phyloP scores from a whole-genome alignment of 768 basidiomycete species.

The Gelatoporia subvermispora region DNA sequence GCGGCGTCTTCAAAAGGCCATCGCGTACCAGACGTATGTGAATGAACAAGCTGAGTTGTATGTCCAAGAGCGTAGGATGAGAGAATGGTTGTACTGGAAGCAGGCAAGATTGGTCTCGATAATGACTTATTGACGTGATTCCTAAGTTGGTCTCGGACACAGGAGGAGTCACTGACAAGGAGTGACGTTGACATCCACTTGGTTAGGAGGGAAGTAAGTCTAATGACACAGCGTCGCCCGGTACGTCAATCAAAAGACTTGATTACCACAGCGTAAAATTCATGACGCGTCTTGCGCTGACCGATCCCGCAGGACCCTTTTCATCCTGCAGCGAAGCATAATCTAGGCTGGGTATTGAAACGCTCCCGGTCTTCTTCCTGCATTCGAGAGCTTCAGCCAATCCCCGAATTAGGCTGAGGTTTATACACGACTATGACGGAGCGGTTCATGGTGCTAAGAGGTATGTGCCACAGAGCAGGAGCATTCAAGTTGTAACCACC shows the following conservation, averaged over 20 bases:
- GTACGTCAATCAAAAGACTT: too few species aligned
- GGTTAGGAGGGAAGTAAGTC: background rate
- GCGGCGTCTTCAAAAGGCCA: constrained; percentile 22
- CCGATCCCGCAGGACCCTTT: constrained; percentile 33
- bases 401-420: background rate
- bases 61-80: constrained; percentile 31
- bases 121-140: too few species aligned
- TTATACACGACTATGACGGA: too few species aligned
- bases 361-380: constrained; percentile 34
- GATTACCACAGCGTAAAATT: too few species aligned
- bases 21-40: constrained; percentile 29
- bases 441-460: too few species aligned
- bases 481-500: too few species aligned
- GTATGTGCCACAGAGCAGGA: too few species aligned
- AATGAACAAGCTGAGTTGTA: constrained; percentile 31
- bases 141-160: too few species aligned
- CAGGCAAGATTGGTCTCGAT: constrained; percentile 22
- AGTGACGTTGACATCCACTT: too few species aligned
- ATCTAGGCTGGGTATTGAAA: constrained; percentile 36
- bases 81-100: constrained; percentile 30
- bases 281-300: background rate
- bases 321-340: constrained; percentile 30
- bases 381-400: constrained; percentile 29
- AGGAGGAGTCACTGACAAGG: too few species aligned
- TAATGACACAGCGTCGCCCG: too few species aligned